Conservation (phyloP, 345 rosid species). For the Populus nigra region DNA sequence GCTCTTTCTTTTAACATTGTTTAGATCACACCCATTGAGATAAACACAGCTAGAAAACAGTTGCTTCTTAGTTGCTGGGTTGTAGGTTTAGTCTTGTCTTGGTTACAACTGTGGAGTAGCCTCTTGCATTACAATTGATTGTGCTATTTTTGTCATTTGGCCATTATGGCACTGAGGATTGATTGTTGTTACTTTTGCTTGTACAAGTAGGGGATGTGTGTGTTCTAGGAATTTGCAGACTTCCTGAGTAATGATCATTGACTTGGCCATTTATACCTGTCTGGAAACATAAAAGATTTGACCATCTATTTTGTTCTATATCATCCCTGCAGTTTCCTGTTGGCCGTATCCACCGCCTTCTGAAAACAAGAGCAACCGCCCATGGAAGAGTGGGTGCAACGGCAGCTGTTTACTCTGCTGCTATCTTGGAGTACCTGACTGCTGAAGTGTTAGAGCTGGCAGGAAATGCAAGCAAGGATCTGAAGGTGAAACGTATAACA, state of each 20-base stretch:
- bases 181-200: neutral
- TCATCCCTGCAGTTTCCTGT: slow-evolving; percentile 23
- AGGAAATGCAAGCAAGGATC: slow-evolving; percentile 35
- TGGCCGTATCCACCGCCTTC: slow-evolving; percentile 23
- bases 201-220: neutral
- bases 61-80: neutral
- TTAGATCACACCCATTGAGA: neutral
- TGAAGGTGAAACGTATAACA: slow-evolving; percentile 30
- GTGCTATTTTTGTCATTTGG: neutral
- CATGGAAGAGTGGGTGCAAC: slow-evolving; percentile 38
- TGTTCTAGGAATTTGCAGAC: neutral
- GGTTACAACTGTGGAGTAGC: neutral
- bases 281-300: neutral
- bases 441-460: slow-evolving; percentile 34
- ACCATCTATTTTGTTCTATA: neutral
- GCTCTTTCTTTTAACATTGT: neutral
- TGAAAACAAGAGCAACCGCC: slow-evolving; percentile 23
- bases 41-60: neutral
- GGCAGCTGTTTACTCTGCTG: slow-evolving; percentile 25
- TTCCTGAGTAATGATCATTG: neutral
- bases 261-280: neutral
- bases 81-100: neutral
- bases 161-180: neutral
- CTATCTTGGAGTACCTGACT: slow-evolving; percentile 26
- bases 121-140: neutral